These are phyloP conservation scores for Nicotiana paniculata DNA, from an alignment of 257 asterid species.

Conservation along the genomic window DNA sequence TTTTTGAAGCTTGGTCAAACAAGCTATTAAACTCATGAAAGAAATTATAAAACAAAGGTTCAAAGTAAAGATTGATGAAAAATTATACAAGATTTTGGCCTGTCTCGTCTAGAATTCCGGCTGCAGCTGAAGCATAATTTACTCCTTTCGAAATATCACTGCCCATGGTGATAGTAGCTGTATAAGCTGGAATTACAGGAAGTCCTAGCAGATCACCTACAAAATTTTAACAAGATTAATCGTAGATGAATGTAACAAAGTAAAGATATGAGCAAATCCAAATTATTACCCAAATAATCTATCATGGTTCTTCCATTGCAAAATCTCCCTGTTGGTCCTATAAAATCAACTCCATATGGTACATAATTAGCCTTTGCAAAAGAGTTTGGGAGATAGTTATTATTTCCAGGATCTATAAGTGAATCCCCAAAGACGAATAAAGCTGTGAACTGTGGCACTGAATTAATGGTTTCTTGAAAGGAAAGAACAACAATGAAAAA, in stretches of 20 bases:
- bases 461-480: not conserved
- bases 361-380: constrained; percentile 64
- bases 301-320: constrained; percentile 57
- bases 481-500: not conserved
- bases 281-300: constrained; percentile 43
- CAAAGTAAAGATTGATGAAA: not conserved
- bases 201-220: constrained; percentile 44
- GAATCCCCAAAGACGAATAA: constrained; percentile 72
- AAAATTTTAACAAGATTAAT: not conserved
- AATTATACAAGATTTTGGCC: constrained; percentile 47
- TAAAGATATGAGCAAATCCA: too few species aligned
- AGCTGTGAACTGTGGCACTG: constrained; percentile 29
- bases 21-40: not conserved
- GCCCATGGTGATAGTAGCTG: constrained; percentile 25
- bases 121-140: constrained; percentile 78
- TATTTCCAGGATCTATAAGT: constrained; percentile 60
- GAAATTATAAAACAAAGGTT: not conserved
- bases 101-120: constrained; percentile 68
- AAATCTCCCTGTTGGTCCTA: constrained; percentile 70
- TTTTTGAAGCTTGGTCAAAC: too few species aligned
- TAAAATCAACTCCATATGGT: constrained; percentile 69
- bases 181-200: constrained; percentile 46
- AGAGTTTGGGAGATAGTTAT: constrained; percentile 46
- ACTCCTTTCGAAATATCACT: constrained; percentile 42
- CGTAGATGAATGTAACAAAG: not conserved